A percentile compares a stretch with the other conserved stretches of the same genome.
These are phyloP conservation scores for Backusella sp. DNA, from an alignment of 192 early-diverging fungal genomes.

Conservation along the genomic window DNA sequence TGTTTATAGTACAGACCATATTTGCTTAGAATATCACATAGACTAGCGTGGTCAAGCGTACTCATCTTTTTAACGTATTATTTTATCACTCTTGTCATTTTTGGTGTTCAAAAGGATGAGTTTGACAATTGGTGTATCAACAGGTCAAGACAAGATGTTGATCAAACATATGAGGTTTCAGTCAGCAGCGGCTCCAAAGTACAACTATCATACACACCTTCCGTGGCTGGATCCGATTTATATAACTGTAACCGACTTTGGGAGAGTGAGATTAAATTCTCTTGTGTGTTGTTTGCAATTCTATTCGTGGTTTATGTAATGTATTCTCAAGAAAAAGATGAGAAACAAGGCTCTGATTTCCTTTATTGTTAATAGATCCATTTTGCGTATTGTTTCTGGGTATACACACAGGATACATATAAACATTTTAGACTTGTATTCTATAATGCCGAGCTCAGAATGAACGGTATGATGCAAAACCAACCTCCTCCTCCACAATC, in stretches of 20 bases:
- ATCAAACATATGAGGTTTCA: not conserved
- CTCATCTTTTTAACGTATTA: conserved; percentile 24
- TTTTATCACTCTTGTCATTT: conserved; percentile 32
- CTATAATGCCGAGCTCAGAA: not conserved
- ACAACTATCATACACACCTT: conserved; percentile 6
- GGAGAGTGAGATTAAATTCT: conserved; percentile 37
- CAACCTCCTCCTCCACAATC: not conserved
- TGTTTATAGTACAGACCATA: conserved; percentile 19
- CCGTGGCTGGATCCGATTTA: conserved; percentile 9
- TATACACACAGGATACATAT: conserved; percentile 13
- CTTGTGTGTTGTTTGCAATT: conserved; percentile 18
- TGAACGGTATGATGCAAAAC: not conserved
- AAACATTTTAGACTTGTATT: not conserved
- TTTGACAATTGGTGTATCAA: conserved; percentile 29
- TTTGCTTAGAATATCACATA: conserved; percentile 7
- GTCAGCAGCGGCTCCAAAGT: conserved; percentile 7
- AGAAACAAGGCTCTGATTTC: not conserved
- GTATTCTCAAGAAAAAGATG: not conserved
- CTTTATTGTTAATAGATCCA: conserved; percentile 3
- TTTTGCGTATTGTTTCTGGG: conserved; percentile 22
- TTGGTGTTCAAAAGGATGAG: conserved; percentile 17
- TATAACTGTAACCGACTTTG: conserved; percentile 35
- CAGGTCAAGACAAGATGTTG: conserved; percentile 6
- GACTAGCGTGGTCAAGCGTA: conserved; percentile 21
- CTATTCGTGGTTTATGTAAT: conserved; percentile 31